Base-by-base conservation (phyloP, 2,329 filamentous ascomycete species). In the Diplodia mutila region DNA sequence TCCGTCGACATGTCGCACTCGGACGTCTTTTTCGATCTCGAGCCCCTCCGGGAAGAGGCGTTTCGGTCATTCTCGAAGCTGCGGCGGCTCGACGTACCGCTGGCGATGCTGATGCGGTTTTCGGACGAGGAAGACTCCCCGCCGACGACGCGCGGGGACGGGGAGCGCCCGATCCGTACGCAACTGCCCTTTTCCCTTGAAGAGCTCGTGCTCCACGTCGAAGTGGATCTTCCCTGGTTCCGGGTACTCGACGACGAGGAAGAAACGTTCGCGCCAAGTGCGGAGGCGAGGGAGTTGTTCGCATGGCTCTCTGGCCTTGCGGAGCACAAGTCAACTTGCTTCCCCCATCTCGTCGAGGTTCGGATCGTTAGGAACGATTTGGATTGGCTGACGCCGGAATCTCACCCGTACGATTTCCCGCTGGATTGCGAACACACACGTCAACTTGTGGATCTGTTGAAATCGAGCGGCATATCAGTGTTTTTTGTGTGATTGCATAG, bases 21-120 rank as follows among this genome's bases (percentile, higher is more conserved):
- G 18, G 51, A 18, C 1, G 27, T 25, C 7, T 18, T 23, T n/a
- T n/a, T 7, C 16, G 16, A 11, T 21, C 27, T 29, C 4, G 5
- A 55, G 4, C 37, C 54, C 16, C 21, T 59, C 34, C 23, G 32
- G n/a, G 42, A 63, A 25, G 14, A 49, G 2, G 59, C 42, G 16
- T 63, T 63, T 25, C 42, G 51, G 23, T 16, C 42, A 27, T 63
- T 63, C 42, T 23, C 42, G 8, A 21, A 49, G 42, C 59, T 63
- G 25, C 59, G 42, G 1, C 42, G 42, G 9, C 23, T 51, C 9
- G 32, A 42, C 8, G 23, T 63, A 14, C 59, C 59, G 18, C 5
- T 63, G 4, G 25, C n/a, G 5, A 34, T 63, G 27, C 25, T 63
- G 18, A 29, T 63, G 25, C 42, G 23, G 9, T 23, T 51, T 4